phyloP scores from a whole-genome alignment of 192 early-diverging fungal species.

The Phlyctochytrium bullatum region DNA sequence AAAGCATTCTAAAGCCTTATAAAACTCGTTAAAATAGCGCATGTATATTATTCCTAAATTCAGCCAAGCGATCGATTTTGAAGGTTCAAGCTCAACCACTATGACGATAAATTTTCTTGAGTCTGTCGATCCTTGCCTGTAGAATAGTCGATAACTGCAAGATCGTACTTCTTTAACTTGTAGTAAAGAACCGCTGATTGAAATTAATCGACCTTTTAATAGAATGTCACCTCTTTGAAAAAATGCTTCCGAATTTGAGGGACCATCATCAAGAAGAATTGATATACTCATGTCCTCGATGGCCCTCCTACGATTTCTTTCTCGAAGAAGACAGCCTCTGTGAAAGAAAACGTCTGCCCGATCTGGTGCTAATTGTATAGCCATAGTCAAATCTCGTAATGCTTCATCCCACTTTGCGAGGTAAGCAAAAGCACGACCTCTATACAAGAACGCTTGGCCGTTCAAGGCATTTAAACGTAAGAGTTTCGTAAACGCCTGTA shows the following conservation, averaged over 20 bases:
- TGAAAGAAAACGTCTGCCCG: constrained; percentile 41
- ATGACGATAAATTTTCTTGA: constrained; percentile 11
- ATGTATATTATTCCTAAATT: constrained; percentile 51
- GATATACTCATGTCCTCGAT: constrained; percentile 52
- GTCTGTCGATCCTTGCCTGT: constrained; percentile 26
- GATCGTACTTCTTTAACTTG: constrained; percentile 39
- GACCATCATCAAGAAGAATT: constrained; percentile 44
- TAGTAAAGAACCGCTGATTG: constrained; percentile 42
- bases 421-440: constrained; percentile 41
- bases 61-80: constrained; percentile 34
- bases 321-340: constrained; percentile 45
- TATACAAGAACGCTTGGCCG: constrained; percentile 32
- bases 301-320: constrained; percentile 38
- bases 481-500: constrained; percentile 44
- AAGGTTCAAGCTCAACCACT: constrained; percentile 46
- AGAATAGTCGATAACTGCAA: constrained; percentile 42
- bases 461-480: constrained; percentile 41
- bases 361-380: constrained; percentile 44
- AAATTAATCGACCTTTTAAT: not conserved
- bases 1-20: constrained; percentile 41
- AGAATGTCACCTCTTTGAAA: constrained; percentile 40
- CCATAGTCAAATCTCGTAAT: constrained; percentile 44
- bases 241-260: constrained; percentile 37
- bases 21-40: constrained; percentile 40
- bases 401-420: constrained; percentile 46